These are phyloP conservation scores for Cucumis melo DNA, from an alignment of 306 rosid genomes.

Conservation along the genomic window DNA sequence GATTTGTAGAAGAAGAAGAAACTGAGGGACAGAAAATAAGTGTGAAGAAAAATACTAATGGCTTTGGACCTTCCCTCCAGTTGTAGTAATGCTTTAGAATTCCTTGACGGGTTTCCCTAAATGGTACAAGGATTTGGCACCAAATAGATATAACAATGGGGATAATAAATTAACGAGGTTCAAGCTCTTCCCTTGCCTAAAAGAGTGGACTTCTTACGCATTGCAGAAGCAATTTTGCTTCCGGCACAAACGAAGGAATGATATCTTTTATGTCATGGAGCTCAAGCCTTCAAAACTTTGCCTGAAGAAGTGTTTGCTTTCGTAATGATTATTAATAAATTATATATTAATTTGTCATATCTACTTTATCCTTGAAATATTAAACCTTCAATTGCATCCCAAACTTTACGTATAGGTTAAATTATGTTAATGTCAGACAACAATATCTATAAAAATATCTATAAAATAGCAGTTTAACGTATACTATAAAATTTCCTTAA, in stretches of 20 bases:
- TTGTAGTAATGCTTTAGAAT: not conserved
- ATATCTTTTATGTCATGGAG: not conserved
- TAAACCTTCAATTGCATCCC: not conserved
- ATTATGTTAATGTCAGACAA: too few relatives aligned
- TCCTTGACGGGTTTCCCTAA: not conserved
- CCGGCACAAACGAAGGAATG: not conserved
- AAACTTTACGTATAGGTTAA: too few relatives aligned
- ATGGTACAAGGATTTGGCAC: not conserved
- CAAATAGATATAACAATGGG: not conserved
- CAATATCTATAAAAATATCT: too few relatives aligned
- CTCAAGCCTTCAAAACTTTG: not conserved
- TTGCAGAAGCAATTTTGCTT: not conserved
- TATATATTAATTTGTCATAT: not conserved
- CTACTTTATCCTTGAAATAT: not conserved
- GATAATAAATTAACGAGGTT: not conserved
- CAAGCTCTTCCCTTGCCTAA: not conserved
- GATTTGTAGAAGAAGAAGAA: not conserved
- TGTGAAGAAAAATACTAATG: not conserved
- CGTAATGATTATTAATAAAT: not conserved
- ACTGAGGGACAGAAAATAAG: not conserved
- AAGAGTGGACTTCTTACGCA: not conserved
- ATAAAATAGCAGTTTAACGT: too few relatives aligned
- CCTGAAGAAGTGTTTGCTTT: not conserved
- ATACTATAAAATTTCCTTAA: too few relatives aligned
- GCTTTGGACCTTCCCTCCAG: not conserved